A percentile compares a stretch with the other conserved stretches of the same genome.
phyloP scores from a whole-genome alignment of 768 basidiomycete genomes.

The Sporobolomyces roseus region DNA sequence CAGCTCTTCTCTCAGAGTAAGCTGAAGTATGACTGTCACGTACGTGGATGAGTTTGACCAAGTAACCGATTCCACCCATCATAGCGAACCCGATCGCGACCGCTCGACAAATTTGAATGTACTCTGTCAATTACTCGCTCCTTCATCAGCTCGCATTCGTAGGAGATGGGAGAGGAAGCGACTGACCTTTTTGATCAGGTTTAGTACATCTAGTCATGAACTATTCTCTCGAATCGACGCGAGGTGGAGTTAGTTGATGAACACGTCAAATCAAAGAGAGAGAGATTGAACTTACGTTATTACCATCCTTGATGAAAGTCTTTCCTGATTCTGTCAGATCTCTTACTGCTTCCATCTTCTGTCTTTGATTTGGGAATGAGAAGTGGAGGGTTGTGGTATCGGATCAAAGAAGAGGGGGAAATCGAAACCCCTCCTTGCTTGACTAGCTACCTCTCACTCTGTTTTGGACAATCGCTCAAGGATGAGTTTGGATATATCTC shows the following conservation, averaged over 20 bases:
- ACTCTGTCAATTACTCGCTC: no score
- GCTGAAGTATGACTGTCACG: no score
- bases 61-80: conserved; percentile 99
- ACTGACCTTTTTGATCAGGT: conserved; percentile 84
- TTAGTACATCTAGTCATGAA: conserved; percentile 97
- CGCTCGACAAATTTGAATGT: conserved; percentile 87
- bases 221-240: conserved; percentile 52
- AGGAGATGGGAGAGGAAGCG: not conserved
- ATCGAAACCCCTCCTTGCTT: not conserved
- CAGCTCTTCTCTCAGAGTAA: no score
- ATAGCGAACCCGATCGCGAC: conserved; percentile 96
- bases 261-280: conserved; percentile 12
- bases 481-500: conserved; percentile 54
- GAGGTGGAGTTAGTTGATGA: not conserved
- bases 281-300: conserved; percentile 59
- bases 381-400: not conserved
- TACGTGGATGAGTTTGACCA: conserved; percentile 45
- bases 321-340: conserved; percentile 89
- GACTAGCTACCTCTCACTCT: conserved; percentile 55
- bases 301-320: conserved; percentile 87
- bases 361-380: not conserved
- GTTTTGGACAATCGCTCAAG: no score
- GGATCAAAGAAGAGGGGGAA: not conserved
- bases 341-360: conserved; percentile 53
- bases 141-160: no score